Base-by-base conservation (phyloP, 441 rosid species). In the Cnidoscolus chayamansa region DNA sequence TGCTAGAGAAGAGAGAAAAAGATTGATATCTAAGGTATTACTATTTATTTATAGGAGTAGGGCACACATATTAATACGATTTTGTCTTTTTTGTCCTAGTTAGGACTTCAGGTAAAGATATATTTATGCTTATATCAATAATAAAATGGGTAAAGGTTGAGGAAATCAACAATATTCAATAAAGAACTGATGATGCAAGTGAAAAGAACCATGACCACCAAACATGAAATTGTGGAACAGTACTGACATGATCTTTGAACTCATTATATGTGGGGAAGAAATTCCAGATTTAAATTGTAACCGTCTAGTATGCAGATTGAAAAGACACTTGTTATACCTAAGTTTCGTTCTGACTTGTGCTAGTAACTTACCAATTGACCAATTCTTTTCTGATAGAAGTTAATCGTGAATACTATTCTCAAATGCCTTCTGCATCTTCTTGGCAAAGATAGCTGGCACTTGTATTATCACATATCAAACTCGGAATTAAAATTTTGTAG, bases 401-500 rank as follows among this genome's bases (percentile, higher is more conserved):
- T 17, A 43, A 7, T 16, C 7, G 30, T 40, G 45, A 16, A 47
- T 10, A 45, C 13, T 53, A n/a, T 67, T 57, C 37, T 43, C 54
- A 70, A 58, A 45, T 58, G 13, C 19, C 13, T 2, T 47, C 0
- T 70, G 17, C 15, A 43, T 60, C n/a, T 58, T 8, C 50, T 48
- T 30, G 30, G 53, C 13, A 53, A 8, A 17, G 61, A 56, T 17
- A 17, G 31, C 25, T 56, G 31, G 30, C 17, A 48, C 51, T 48
- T 48, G 11, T 12, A 48, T 48, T 48, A 48, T 48, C 51, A 48
- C 51, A 10, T 48, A 1, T 48, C 10, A 40, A 40, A 40, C 7
- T 40, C 0, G 45, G 45, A 0, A 25, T 25, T 25, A 25, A 25
- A 35, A 35, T 40, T 40, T 43, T 78, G 67, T 70, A 93, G 98